A percentile compares a stretch with the other conserved stretches of the same genome.
These are phyloP conservation scores for Mortierella claussenii DNA, from an alignment of 192 early-diverging fungal genomes.

Conservation along the genomic window DNA sequence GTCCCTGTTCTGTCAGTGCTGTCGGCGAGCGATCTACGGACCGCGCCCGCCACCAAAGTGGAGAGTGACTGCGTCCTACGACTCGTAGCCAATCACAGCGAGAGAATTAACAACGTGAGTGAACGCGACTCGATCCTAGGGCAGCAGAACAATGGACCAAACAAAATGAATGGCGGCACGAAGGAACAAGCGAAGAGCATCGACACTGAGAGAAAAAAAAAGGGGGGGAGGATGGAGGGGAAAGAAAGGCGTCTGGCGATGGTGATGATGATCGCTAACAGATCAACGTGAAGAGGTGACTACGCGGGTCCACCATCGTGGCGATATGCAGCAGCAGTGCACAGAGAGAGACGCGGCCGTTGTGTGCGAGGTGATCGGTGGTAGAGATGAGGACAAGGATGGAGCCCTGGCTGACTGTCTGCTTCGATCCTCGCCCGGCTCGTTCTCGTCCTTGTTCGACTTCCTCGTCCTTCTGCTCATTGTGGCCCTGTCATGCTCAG, in stretches of 20 bases:
- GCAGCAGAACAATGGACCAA: not conserved
- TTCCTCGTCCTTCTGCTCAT: not conserved
- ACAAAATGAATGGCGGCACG: too few relatives aligned
- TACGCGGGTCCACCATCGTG: not conserved
- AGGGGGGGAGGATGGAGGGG: not conserved
- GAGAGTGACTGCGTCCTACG: conserved; percentile 5
- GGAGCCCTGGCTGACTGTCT: too few relatives aligned
- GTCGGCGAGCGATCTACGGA: too few relatives aligned
- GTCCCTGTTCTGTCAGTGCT: too few relatives aligned
- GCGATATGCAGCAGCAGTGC: not conserved
- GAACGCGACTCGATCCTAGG: not conserved
- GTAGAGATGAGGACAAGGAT: too few relatives aligned
- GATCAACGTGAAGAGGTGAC: not conserved
- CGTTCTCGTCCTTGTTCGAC: not conserved
- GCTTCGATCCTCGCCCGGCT: too few relatives aligned
- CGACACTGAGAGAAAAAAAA: not conserved
- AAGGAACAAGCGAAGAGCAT: not conserved
- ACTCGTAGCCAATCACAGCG: conserved; percentile 7
- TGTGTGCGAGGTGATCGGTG: too few relatives aligned
- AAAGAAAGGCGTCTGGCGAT: not conserved
- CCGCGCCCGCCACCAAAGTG: not conserved
- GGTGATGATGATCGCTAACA: not conserved
- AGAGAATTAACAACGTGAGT: not conserved
- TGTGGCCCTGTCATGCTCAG: not conserved
- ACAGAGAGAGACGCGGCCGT: too few relatives aligned